These are phyloP conservation scores for Physcomitrellopsis africana DNA, from an alignment of 225 moss, liverwort and hornwort species.

Conservation along the genomic window DNA sequence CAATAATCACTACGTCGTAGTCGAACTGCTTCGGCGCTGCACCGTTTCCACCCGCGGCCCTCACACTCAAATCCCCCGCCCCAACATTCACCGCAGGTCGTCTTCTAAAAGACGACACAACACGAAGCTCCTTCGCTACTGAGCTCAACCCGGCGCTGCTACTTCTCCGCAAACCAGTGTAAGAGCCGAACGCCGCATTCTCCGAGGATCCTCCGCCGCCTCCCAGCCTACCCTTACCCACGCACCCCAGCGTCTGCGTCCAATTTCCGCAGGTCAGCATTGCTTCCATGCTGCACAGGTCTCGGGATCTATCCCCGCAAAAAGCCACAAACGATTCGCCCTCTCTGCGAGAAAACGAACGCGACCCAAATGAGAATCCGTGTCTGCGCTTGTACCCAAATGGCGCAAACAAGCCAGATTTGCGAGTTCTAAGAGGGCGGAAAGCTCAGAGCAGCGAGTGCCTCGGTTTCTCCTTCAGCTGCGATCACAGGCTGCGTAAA, in stretches of 20 bases:
- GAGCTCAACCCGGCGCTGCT: not conserved
- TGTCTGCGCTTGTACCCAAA: not conserved
- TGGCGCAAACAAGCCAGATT: too few species aligned
- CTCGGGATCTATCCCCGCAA: not conserved
- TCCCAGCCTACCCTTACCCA: slow-evolving; percentile 11
- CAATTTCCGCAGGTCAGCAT: slow-evolving; percentile 43
- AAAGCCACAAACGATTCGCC: not conserved
- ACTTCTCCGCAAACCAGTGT: slow-evolving; percentile 35
- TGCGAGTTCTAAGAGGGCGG: not conserved
- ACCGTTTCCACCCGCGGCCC: slow-evolving; percentile 67
- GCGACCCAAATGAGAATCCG: not conserved
- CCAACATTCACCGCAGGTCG: slow-evolving; percentile 1
- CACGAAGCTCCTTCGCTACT: slow-evolving; percentile 26
- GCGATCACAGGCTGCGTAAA: too few species aligned
- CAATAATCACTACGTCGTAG: slow-evolving; percentile 96
- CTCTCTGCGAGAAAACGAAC: not conserved
- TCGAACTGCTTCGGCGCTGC: slow-evolving; percentile 71
- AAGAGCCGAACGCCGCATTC: slow-evolving; percentile 28
- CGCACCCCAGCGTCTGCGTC: slow-evolving; percentile 13
- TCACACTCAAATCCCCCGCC: slow-evolving; percentile 40
- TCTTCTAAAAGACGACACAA: slow-evolving; percentile 23
- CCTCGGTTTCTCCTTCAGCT: slow-evolving; percentile 10
- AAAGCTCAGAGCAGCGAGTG: not conserved
- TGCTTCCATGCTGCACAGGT: slow-evolving; percentile 31
- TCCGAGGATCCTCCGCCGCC: not conserved